Percentiles rank a stretch among this genome's conserved stretches.
Evolutionary conservation across 2,329 filamentous ascomycete species (phyloP).

Genomic region (Cercospora brassicicola): DNA sequence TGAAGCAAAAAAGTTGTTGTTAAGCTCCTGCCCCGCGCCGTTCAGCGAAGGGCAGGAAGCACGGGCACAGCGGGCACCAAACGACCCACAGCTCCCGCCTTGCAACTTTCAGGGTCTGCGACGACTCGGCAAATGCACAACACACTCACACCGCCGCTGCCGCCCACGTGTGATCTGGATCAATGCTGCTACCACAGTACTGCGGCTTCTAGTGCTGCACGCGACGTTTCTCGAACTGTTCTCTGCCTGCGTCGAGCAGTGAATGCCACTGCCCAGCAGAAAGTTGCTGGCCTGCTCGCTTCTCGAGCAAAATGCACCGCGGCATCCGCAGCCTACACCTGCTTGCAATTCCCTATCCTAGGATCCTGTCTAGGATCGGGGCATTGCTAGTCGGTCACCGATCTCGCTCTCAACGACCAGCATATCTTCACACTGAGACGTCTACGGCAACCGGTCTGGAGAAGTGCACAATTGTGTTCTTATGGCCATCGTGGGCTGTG

Average conservation of each 20-base stretch:
- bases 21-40: slow-evolving; percentile 4
- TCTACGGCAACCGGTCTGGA: not conserved
- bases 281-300: not conserved
- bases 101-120: not conserved
- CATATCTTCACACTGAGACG: not conserved
- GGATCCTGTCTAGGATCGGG: not conserved
- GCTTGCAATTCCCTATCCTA: not conserved
- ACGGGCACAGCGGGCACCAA: not conserved
- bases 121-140: slow-evolving; percentile 4
- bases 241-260: not conserved
- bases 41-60: not conserved
- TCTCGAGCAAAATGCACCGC: not conserved
- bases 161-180: not conserved
- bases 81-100: not conserved
- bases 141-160: not conserved
- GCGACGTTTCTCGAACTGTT: not conserved
- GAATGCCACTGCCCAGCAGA: not conserved
- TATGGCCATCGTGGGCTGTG: not conserved
- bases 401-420: not conserved
- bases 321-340: not conserved
- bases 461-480: not conserved
- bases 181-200: not conserved
- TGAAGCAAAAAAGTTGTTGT: slow-evolving; percentile 11
- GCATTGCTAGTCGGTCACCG: slow-evolving; percentile 4
- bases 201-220: not conserved